Evolutionary conservation across 139 green algal genomes (phyloP), one percentile per base, ranked within the genome.

Genomic region (Chara braunii): DNA sequence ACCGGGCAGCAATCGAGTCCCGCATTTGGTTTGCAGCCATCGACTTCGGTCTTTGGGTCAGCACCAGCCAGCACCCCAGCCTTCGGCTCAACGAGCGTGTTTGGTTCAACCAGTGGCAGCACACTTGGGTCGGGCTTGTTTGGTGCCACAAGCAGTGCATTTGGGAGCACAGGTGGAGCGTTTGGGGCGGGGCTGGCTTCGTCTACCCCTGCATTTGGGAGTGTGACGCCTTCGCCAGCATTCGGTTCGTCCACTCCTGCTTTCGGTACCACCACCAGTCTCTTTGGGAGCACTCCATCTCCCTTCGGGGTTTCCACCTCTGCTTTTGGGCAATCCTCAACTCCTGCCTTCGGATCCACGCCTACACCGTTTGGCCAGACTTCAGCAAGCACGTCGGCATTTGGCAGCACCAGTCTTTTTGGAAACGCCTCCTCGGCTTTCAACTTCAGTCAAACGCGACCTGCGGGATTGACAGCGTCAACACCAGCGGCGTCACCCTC

Each of bases 361-460:
- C 54, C 68, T 2, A 72, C 64, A 0, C 43, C 83, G 7, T 86
- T 86, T 63, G 79, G 79, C 28, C 7, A 34, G 33, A 5, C 56
- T 53, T 65, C 32, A n/a, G 23, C n/a, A 53, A 9, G 23, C 33
- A 44, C 8, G 36, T 11, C 62, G 3, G 29, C 68, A 14, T 64
- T 66, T 23, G 64, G 58, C 48, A 45, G 51, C 30, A 37, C 30
- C 12, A 43, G 67, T 2, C 51, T 61, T 23, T 43, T 74, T 58
- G 67, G 67, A 14, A 51, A 7, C 33, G 31, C 63, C 6, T 67
- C 18, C 7, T 24, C n/a, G 51, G 53, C 50, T n/a, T 67, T 26
- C n/a, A 55, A 72, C 31, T 8, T 11, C 57, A 28, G 29, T 31
- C 23, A 43, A 29, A 11, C 14, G 24, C 12, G 40, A 48, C 40